These are phyloP conservation scores for Trypanosoma boissoni DNA, from an alignment of 208 protist species.

Conservation along the genomic window DNA sequence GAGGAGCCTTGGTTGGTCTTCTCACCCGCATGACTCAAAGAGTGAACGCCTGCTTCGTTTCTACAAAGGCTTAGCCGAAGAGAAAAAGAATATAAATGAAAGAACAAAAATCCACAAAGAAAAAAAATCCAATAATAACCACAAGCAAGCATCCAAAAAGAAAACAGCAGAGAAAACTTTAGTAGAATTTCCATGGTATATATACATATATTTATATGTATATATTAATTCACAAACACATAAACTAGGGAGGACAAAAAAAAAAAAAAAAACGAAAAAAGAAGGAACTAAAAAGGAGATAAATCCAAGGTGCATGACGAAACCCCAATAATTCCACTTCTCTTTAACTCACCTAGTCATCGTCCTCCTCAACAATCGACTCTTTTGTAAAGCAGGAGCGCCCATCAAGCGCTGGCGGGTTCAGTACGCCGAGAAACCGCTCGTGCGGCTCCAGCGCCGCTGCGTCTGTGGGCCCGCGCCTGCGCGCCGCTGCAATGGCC, in stretches of 20 bases:
- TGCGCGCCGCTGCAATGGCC: slow-evolving; percentile 4
- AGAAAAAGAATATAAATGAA: slow-evolving; percentile 19
- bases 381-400: slow-evolving; percentile 87
- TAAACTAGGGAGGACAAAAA: slow-evolving; percentile 14
- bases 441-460: slow-evolving; percentile 54
- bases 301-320: background rate
- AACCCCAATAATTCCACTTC: background rate
- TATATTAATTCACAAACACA: slow-evolving; percentile 11
- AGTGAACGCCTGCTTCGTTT: background rate
- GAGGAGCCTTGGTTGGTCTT: slow-evolving; percentile 26
- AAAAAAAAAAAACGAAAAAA: slow-evolving; percentile 1
- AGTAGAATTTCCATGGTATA: slow-evolving; percentile 7
- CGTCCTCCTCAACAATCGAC: slow-evolving; percentile 86
- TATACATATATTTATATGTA: slow-evolving; percentile 9
- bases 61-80: background rate
- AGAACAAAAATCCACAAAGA: slow-evolving; percentile 12
- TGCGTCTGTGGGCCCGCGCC: slow-evolving; percentile 1
- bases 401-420: slow-evolving; percentile 69
- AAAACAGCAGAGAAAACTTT: slow-evolving; percentile 6
- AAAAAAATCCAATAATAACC: background rate
- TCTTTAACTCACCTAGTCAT: slow-evolving; percentile 39
- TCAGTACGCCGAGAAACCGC: slow-evolving; percentile 60
- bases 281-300: slow-evolving; percentile 7
- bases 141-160: slow-evolving; percentile 9
- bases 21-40: slow-evolving; percentile 39